Conservation (phyloP, 495 filamentous ascomycete genomes). For the Neohortaea acidophila region DNA sequence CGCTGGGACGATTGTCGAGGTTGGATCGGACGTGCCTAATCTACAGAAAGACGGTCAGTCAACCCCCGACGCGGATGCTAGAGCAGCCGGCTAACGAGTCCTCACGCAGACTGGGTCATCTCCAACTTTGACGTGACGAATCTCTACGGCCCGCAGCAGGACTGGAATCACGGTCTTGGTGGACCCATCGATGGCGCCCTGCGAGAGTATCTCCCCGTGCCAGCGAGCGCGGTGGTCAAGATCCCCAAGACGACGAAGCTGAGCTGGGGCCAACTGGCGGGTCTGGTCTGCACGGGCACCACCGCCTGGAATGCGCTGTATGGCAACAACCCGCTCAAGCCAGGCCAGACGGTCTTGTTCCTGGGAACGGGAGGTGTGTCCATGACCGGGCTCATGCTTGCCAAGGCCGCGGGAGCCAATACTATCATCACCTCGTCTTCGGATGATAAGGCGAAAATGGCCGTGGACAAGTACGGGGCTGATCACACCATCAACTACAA, state of each 20-base stretch:
- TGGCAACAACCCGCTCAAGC: conserved; percentile 2
- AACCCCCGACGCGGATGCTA: too few relatives aligned
- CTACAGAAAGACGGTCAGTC: conserved; percentile 27
- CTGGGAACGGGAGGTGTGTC: conserved; percentile 22
- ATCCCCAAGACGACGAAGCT: conserved; percentile 19
- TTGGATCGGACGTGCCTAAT: conserved; percentile 17
- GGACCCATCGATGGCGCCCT: conserved; percentile 20
- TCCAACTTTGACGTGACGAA: conserved; percentile 14
- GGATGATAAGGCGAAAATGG: conserved; percentile 20
- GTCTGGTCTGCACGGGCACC: conserved; percentile 20
- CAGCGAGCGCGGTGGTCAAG: conserved; percentile 20
- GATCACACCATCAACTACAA: conserved; percentile 32
- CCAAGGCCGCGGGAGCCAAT: conserved; percentile 17
- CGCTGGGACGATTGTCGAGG: conserved; percentile 17
- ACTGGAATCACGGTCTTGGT: conserved; percentile 1
- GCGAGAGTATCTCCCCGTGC: conserved; percentile 23
- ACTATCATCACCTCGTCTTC: conserved; percentile 31
- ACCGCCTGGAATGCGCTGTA: conserved; percentile 22
- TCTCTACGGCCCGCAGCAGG: conserved; percentile 4
- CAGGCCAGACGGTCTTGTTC: conserved; percentile 3
- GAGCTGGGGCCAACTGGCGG: conserved; percentile 23
- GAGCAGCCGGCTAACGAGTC: too few relatives aligned
- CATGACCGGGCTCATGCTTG: conserved; percentile 19
- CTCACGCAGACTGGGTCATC: too few relatives aligned
- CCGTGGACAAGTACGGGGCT: conserved; percentile 25